Evolutionary conservation across 2,329 filamentous ascomycete genomes (phyloP).

Genomic region (Stachybotrys echinatus): DNA sequence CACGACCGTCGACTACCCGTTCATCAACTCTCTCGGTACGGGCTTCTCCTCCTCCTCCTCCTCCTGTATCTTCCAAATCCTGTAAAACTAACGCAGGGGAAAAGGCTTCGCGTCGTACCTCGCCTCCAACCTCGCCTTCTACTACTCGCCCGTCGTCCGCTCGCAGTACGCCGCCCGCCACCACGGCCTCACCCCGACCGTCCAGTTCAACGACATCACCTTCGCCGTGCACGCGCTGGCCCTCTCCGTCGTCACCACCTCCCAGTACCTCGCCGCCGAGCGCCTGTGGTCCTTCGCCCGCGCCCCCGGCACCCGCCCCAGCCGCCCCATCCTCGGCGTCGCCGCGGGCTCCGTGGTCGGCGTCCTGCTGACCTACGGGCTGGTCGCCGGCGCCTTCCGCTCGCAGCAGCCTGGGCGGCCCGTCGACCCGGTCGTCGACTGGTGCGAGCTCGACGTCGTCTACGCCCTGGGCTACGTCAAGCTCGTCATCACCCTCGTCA

Average conservation of each 20-base stretch:
- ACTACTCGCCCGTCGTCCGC: constrained; percentile 73
- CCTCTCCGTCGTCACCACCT: constrained; percentile 66
- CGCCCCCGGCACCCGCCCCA: constrained; percentile 45
- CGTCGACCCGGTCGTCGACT: constrained; percentile 36
- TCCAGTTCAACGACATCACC: constrained; percentile 82
- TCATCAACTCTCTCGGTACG: constrained; percentile 61
- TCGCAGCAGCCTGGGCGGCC: constrained; percentile 18
- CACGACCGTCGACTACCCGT: constrained; percentile 82
- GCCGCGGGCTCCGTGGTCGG: constrained; percentile 62
- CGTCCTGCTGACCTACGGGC: constrained; percentile 44
- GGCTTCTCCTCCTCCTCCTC: constrained; percentile 2
- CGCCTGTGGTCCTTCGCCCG: constrained; percentile 70
- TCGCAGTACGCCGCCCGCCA: constrained; percentile 80
- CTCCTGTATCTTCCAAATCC: too few species aligned
- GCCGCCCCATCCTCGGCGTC: constrained; percentile 61
- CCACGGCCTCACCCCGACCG: constrained; percentile 70
- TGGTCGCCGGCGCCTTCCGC: constrained; percentile 34
- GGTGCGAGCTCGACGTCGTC: constrained; percentile 59
- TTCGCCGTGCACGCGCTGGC: constrained; percentile 80
- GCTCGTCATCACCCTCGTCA: constrained; percentile 79
- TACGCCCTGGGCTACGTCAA: constrained; percentile 82
- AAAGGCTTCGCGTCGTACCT: constrained; percentile 74
- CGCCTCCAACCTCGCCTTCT: constrained; percentile 67
- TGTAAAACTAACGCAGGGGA: too few species aligned
- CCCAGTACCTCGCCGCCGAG: constrained; percentile 68